A percentile compares a stretch with the other conserved stretches of the same genome.
These are phyloP conservation scores for Viridothelium virens DNA, from an alignment of 495 filamentous ascomycete genomes.

Conservation along the genomic window DNA sequence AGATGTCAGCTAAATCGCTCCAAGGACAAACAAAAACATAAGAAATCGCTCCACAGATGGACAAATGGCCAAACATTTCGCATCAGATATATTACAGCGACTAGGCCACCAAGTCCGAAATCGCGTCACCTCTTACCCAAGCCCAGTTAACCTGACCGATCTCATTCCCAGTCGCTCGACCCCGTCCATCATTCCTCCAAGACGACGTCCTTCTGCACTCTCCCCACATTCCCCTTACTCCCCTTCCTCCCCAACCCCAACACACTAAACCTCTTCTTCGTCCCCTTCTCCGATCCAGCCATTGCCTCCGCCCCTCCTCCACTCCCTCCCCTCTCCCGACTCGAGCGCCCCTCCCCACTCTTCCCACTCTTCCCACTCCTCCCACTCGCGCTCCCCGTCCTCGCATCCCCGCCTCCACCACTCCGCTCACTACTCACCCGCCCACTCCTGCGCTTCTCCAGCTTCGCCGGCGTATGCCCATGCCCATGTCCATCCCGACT, in stretches of 20 bases:
- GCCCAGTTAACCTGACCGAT: not conserved
- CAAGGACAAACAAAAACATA: not conserved
- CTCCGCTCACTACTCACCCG: not conserved
- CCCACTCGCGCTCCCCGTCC: not conserved
- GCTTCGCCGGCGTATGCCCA: not conserved
- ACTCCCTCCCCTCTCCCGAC: slow-evolving; percentile 29
- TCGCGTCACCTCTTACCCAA: not conserved
- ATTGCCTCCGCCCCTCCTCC: too few relatives aligned
- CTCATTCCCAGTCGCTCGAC: not conserved
- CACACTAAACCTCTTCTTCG: slow-evolving; percentile 63
- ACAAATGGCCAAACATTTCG: slow-evolving; percentile 11
- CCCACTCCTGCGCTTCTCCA: too few relatives aligned
- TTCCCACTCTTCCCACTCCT: slow-evolving; percentile 1
- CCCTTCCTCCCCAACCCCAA: slow-evolving; percentile 60
- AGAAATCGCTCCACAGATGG: not conserved
- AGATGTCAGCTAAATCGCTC: not conserved
- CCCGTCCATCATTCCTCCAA: not conserved
- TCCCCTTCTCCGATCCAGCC: slow-evolving; percentile 45
- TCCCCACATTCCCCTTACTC: slow-evolving; percentile 40
- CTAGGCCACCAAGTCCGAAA: not conserved
- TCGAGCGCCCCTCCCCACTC: not conserved
- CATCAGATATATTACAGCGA: not conserved
- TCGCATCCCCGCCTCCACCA: not conserved
- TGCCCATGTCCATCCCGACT: too few relatives aligned
- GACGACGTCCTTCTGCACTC: slow-evolving; percentile 22